Evolutionary conservation across 176 grass and related monocot species (phyloP).

Genomic region (Eremochloa ophiuroides): DNA sequence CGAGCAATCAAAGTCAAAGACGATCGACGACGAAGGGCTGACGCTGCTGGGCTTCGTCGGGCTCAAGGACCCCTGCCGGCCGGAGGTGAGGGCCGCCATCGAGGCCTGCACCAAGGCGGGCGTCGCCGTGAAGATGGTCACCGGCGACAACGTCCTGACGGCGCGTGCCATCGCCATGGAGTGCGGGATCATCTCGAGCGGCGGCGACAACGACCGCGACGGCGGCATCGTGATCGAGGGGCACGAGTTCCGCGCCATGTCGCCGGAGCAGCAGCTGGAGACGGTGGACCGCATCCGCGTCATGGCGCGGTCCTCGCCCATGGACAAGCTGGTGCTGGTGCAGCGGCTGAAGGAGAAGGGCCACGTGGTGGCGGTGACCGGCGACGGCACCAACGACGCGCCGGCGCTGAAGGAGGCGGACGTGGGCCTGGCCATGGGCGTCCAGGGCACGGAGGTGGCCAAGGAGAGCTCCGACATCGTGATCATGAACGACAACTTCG

Average conservation of each 20-base stretch:
- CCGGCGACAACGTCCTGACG: slow-evolving; percentile 85
- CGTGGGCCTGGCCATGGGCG: slow-evolving; percentile 76
- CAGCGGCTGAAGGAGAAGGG: slow-evolving; percentile 75
- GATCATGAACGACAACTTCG: slow-evolving; percentile 84
- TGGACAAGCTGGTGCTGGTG: slow-evolving; percentile 71
- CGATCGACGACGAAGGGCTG: slow-evolving; percentile 52
- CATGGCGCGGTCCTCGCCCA: slow-evolving; percentile 56
- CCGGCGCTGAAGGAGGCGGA: slow-evolving; percentile 86
- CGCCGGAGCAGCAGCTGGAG: slow-evolving; percentile 39
- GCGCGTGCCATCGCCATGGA: slow-evolving; percentile 70
- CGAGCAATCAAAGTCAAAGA: not conserved
- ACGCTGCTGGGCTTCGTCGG: slow-evolving; percentile 71
- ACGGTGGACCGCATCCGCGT: slow-evolving; percentile 55
- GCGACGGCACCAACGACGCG: slow-evolving; percentile 76
- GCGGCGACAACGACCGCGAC: not conserved
- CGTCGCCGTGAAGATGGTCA: slow-evolving; percentile 87
- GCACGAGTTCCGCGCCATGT: slow-evolving; percentile 63
- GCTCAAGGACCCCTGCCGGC: slow-evolving; percentile 77
- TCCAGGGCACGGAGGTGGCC: slow-evolving; percentile 82
- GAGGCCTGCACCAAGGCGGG: slow-evolving; percentile 49
- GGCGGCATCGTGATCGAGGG: slow-evolving; percentile 59
- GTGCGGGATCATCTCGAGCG: slow-evolving; percentile 53
- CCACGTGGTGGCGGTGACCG: slow-evolving; percentile 78
- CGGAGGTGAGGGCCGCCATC: slow-evolving; percentile 57
- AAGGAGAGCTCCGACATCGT: slow-evolving; percentile 90